Percentiles rank a stretch among this genome's conserved stretches.
Evolutionary conservation across 1,139 yeast species (phyloP).

Genomic region (Hyphopichia buzzinii): DNA sequence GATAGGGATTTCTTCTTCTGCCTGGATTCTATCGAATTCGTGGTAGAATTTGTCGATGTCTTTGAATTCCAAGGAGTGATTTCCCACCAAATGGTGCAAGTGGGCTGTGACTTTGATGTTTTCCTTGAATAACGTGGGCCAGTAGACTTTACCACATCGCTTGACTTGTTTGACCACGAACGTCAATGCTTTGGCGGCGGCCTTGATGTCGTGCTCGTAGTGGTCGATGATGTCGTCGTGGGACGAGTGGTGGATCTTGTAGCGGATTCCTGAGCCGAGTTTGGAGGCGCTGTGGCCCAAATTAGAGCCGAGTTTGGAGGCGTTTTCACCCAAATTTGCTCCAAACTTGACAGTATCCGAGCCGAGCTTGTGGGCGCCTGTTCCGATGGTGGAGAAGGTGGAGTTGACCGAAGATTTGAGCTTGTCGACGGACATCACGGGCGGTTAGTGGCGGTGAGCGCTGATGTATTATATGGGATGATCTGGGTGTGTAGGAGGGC

Average conservation of each 20-base stretch:
- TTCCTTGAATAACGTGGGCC: slow-evolving; percentile 36
- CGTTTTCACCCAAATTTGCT: not conserved
- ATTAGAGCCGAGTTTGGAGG: not conserved
- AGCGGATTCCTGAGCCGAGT: not conserved
- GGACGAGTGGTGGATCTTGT: slow-evolving; percentile 15
- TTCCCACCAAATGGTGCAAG: slow-evolving; percentile 36
- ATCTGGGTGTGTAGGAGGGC: too few relatives aligned
- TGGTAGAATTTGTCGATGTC: slow-evolving; percentile 42
- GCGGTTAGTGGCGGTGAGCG: not conserved
- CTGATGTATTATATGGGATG: not conserved
- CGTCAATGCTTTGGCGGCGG: slow-evolving; percentile 42
- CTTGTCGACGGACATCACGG: slow-evolving; percentile 3
- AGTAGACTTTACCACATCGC: slow-evolving; percentile 28
- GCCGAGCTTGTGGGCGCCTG: not conserved
- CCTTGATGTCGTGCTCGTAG: slow-evolving; percentile 44
- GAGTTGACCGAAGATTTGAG: slow-evolving; percentile 3
- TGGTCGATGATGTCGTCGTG: slow-evolving; percentile 41
- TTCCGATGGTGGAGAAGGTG: not conserved
- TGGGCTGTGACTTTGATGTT: slow-evolving; percentile 31
- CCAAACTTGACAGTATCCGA: not conserved
- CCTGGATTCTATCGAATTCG: slow-evolving; percentile 31
- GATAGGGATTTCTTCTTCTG: slow-evolving; percentile 29
- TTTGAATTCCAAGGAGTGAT: slow-evolving; percentile 40
- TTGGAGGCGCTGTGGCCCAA: not conserved
- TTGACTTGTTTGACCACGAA: slow-evolving; percentile 37